Evolutionary conservation across 1,139 yeast species (phyloP), one percentile per base, ranked within the genome.

Genomic region (Pichia kudriavzevii): DNA sequence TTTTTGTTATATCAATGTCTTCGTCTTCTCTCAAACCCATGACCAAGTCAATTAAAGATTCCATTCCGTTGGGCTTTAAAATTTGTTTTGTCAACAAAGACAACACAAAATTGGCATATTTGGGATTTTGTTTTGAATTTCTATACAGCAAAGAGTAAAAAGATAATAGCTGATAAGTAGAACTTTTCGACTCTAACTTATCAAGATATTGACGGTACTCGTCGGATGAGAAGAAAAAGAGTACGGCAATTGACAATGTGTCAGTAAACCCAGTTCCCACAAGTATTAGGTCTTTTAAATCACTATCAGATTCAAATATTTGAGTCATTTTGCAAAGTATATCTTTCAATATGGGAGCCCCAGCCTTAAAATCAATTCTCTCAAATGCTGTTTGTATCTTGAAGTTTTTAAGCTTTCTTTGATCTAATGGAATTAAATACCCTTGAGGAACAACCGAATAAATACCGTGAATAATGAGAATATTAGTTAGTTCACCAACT

Each of bases 221-320:
- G 4, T 20, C 30, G 5, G 23, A 15, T 5, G 14, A 9, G 4
- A 24, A n/a, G 7, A 32, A 21, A 5, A 36, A 25, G 1, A 26
- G 12, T 3, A 39, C 10, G 2, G 43, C 69, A n/a, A 77, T 58
- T 0, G 80, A 50, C 1, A 84, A 49, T 24, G 77, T 67, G 52
- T 84, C 95, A 0, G 85, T 70, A 42, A 67, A 73, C 2, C 91
- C 94, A 0, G 87, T 76, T 0, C 93, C 91, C 32, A 69, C 74
- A 21, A 70, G 49, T 14, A 87, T 54, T 7, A 85, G 57, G 11
- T 69, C 71, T 25, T 64, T 61, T 1, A 84, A 69, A 47, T 75
- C 79, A 7, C 75, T 69, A 7, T 62, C 61, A 1, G 49, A 51
- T 7, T 48, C 41, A 41, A 72, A 68, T 1, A 74, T 48, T 2